phyloP scores from a whole-genome alignment of 2,329 filamentous ascomycete genomes.

The Aspergillus piperis region DNA sequence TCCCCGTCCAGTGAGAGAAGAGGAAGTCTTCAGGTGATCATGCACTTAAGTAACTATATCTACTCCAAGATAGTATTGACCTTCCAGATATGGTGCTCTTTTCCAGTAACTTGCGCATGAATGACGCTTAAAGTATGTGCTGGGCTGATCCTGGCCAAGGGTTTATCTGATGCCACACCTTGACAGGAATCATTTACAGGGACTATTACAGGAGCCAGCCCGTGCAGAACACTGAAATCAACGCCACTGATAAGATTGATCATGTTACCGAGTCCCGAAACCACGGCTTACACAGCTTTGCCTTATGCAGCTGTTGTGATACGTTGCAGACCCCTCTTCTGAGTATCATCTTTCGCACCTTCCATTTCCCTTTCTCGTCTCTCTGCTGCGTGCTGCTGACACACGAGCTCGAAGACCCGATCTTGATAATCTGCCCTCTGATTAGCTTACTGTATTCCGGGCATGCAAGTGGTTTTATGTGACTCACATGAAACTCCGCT shows the following conservation, averaged over 20 bases:
- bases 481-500: constrained; percentile 54
- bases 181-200: not conserved
- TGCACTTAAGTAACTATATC: not conserved
- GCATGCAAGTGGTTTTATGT: constrained; percentile 4
- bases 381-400: constrained; percentile 45
- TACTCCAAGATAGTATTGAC: not conserved
- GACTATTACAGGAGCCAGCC: not conserved
- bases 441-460: not conserved
- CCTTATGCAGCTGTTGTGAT: constrained; percentile 7
- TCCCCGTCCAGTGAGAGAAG: not conserved
- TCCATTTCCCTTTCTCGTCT: constrained; percentile 17
- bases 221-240: not conserved
- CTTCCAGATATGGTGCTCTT: constrained; percentile 21
- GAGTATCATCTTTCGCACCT: constrained; percentile 10
- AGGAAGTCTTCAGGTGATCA: not conserved
- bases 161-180: not conserved
- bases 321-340: not conserved
- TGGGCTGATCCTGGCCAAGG: not conserved
- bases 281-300: not conserved
- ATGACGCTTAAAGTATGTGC: too few species aligned
- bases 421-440: constrained; percentile 46
- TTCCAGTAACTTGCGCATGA: constrained; percentile 13
- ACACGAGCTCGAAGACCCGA: constrained; percentile 49
- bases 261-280: not conserved
- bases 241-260: not conserved